Evolutionary conservation across 192 early-diverging fungal species (phyloP).

Genomic region (Coemansia sp.): DNA sequence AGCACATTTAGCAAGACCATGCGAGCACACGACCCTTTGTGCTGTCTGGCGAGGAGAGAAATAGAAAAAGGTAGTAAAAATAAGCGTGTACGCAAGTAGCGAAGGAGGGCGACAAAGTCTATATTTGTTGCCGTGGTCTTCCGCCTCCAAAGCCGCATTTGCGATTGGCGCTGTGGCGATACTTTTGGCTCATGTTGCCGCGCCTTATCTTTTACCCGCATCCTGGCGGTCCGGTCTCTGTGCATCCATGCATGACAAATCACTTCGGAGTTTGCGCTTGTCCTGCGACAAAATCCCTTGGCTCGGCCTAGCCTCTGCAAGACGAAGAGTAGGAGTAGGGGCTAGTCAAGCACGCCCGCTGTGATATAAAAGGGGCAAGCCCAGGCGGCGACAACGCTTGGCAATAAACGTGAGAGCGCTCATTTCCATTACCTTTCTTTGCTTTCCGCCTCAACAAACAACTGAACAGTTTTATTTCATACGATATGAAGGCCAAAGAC

Average conservation of each 20-base stretch:
- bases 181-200: neutral
- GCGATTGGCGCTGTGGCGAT: neutral
- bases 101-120: no score
- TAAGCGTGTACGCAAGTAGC: neutral
- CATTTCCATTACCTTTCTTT: neutral
- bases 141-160: no score
- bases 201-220: neutral
- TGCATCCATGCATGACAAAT: neutral
- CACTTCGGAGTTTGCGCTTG: neutral
- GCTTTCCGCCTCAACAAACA: neutral
- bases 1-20: slow-evolving; percentile 51
- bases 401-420: no score
- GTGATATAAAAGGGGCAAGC: neutral
- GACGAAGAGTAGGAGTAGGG: neutral
- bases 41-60: neutral
- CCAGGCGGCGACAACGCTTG: no score
- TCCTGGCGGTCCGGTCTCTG: neutral
- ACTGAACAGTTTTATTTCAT: neutral
- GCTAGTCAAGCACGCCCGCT: neutral
- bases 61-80: neutral
- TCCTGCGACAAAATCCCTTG: neutral
- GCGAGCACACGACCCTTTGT: neutral
- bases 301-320: neutral
- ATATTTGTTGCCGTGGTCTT: neutral
- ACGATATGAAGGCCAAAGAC: slow-evolving; percentile 23